Evolutionary conservation across 2,329 filamentous ascomycete species (phyloP), one percentile per base, ranked within the genome.

Genomic region (Teratosphaeria epicoccoides): DNA sequence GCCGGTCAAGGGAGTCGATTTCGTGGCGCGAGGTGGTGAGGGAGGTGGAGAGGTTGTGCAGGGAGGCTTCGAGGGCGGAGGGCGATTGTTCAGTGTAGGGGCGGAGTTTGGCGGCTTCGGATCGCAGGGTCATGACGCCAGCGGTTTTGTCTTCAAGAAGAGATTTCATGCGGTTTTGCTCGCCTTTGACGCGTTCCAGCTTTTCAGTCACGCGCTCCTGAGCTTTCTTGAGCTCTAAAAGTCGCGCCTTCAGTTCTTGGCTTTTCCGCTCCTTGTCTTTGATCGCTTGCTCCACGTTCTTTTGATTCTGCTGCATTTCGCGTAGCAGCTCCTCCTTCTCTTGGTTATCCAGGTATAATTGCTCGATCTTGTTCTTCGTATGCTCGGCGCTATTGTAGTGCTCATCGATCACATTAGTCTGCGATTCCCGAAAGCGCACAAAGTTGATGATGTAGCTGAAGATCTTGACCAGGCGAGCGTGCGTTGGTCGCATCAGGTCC

Each of bases 391-490:
- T 90, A 74, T 95, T 93, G 73, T 93, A 93, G 71, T 97, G 87
- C 67, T 94, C 82, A 67, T 96, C 90, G 57, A 97, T 95, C 25
- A 93, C 82, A 37, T 76, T 75, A 1, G 89, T 94, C 70, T 97
- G 91, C 56, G 85, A 89, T 72, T 96, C 90, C 61, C 93, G 86
- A 72, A 97, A 98, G 49, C 93, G 84, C 60, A 97, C 90, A 70
- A 98, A 98, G 72, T 98, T 98, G 75, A 98, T 98, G 57, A 97
- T 81, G 70, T 96, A 96, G 58, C 88, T 95, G 68, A 98, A 93
- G 64, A 97, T 94, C 73, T 93, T 95, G 64, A 91, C 85, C 12
- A 97, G 79, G 44, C 93, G 86, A 52, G 88, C 85, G 66, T 94
- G 87, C 1, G 88, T 95, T 14, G 93, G 93, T 67, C 85, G 86